Base-by-base conservation (phyloP, 495 filamentous ascomycete genomes). In the Aspergillus panamensis region DNA sequence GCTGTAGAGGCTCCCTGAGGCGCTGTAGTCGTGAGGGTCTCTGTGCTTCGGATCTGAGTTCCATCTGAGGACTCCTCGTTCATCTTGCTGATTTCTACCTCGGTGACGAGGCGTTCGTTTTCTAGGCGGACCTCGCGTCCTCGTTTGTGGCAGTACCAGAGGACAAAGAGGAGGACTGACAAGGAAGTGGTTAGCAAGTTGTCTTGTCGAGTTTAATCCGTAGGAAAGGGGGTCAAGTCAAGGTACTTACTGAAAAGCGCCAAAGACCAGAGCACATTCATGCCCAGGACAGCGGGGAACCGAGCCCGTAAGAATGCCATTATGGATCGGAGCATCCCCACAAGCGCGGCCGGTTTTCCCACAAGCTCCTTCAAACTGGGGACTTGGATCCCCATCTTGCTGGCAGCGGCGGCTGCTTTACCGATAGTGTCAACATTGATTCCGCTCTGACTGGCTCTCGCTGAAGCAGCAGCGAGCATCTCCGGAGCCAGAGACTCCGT, bases 101-200 rank as follows among this genome's bases (percentile, higher is more conserved):
- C 78, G 1, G 76, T 79, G n/a, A 80, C 76, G 10, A 77, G 63
- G 8, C 79, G 78, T 69, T 92, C 90, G 58, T 77, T 82, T 64
- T 90, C 90, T 1, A 96, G 78, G 35, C 94, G 79, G 13, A 84
- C 84, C 73, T 98, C 94, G 14, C 83, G 82, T 35, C 94, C 94
- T 13, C 94, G 84, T 70, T 96, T 96, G 69, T 97, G 89, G 71
- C 90, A 97, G 69, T 98, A 98, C 93, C 93, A 98, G 58, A 97
- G 82, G 49, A 93, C 89, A 67, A 92, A 90, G 31, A 98, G 73
- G 12, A 98, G 77, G 57, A 97, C 89, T 92, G 60, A 39, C 8
- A n/a, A 13, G 29, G 30, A 6, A 10, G 5, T 19, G 29, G 29
- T 62, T 48, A 57, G 53, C 48, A 35, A 47, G 29, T 21, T 33